These are phyloP conservation scores for Solanum chmielewskii DNA, from an alignment of 257 asterid genomes.

Conservation along the genomic window DNA sequence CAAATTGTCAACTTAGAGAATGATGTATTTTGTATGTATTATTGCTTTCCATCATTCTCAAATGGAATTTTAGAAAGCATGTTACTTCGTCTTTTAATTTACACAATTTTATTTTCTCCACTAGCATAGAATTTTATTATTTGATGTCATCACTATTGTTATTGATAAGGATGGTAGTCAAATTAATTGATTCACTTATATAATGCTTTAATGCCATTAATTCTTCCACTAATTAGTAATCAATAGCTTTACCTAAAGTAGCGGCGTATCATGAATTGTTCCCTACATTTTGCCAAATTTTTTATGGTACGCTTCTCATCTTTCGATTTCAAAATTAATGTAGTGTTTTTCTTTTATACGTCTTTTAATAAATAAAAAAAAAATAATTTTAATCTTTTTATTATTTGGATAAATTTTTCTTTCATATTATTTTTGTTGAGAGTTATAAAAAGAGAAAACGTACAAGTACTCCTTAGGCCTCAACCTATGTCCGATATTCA, in stretches of 20 bases:
- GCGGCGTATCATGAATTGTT: neutral
- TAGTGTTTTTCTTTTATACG: too few species aligned
- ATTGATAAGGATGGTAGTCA: neutral
- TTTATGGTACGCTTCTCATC: neutral
- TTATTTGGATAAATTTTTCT: too few species aligned
- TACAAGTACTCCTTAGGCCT: too few species aligned
- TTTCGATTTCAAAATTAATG: neutral
- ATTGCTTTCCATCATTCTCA: neutral
- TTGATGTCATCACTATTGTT: neutral
- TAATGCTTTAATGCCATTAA: neutral
- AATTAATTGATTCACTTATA: neutral
- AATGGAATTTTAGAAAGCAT: neutral
- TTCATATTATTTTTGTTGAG: too few species aligned
- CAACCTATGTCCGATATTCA: too few species aligned
- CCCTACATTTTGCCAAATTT: neutral
- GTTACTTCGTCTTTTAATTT: neutral
- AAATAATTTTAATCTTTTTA: too few species aligned
- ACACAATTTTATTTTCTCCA: neutral
- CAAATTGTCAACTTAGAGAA: neutral
- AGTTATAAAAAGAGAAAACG: too few species aligned
- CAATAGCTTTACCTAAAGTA: neutral
- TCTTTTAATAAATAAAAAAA: too few species aligned
- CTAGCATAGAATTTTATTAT: neutral
- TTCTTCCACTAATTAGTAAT: neutral
- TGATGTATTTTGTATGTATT: neutral